Conservation (phyloP, 768 basidiomycete species). For the Holtermanniella nyarrowii region DNA sequence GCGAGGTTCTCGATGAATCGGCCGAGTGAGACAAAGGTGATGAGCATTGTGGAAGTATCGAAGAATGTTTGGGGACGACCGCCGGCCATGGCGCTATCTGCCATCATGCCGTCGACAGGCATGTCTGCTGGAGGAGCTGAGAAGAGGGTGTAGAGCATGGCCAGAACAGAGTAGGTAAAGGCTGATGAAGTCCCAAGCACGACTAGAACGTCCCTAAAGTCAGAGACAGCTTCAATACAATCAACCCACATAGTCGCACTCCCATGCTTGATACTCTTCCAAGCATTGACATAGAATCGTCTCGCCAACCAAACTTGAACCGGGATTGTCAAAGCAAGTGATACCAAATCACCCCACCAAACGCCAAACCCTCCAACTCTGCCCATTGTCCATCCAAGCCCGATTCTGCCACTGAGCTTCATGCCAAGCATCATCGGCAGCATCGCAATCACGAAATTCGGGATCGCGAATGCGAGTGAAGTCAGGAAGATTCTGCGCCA, state of each 20-base stretch:
- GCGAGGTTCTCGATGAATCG: conserved; percentile 93
- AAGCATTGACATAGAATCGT: conserved; percentile 81
- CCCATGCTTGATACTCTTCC: conserved; percentile 78
- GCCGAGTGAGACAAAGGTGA: conserved; percentile 92
- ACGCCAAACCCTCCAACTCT: conserved; percentile 51
- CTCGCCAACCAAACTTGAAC: conserved; percentile 85
- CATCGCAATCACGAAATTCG: conserved; percentile 92
- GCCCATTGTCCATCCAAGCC: conserved; percentile 41
- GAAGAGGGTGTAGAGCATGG: conserved; percentile 54
- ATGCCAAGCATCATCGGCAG: conserved; percentile 49
- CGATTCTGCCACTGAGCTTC: conserved; percentile 9
- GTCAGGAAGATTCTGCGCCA: conserved; percentile 72
- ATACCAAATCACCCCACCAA: conserved; percentile 70
- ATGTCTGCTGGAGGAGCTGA: neutral
- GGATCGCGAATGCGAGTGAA: conserved; percentile 68
- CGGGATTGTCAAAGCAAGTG: conserved; percentile 69
- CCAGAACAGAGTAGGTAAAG: conserved; percentile 73
- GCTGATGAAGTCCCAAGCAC: conserved; percentile 91
- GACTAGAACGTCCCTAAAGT: conserved; percentile 67
- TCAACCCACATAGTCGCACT: conserved; percentile 73
- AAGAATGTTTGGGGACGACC: conserved; percentile 85
- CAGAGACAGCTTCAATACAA: neutral
- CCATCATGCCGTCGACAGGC: neutral
- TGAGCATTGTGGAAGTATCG: conserved; percentile 97
- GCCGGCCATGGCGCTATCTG: conserved; percentile 45